A percentile compares a stretch with the other conserved stretches of the same genome.
Conservation (phyloP, 73 alveolate species). For the Paramecium sonneborni region DNA sequence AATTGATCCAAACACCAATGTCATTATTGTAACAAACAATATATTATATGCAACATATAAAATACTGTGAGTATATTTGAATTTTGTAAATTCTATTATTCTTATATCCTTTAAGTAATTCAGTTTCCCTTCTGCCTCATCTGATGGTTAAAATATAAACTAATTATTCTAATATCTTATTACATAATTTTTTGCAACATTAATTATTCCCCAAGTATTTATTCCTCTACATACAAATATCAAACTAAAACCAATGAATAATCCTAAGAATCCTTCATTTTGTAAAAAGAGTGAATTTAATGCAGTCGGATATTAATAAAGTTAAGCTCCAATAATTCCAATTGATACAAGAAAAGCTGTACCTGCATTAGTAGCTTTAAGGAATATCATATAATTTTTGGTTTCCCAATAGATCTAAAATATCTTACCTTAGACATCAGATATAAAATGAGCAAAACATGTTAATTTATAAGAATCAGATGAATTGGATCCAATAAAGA, state of each 20-base stretch:
- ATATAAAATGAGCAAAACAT: constrained; percentile 26
- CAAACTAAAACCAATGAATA: neutral
- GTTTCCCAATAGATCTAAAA: constrained; percentile 48
- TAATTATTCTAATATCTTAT: neutral
- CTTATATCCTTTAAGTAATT: constrained; percentile 39
- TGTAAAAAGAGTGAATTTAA: neutral
- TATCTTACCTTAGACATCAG: neutral
- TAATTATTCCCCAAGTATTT: constrained; percentile 29
- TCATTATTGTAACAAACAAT: neutral
- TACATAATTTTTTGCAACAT: constrained; percentile 41
- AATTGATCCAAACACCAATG: neutral
- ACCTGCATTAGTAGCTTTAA: constrained; percentile 44
- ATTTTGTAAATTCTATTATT: constrained; percentile 17
- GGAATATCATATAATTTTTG: constrained; percentile 29
- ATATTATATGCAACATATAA: neutral
- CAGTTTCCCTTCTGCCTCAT: constrained; percentile 1
- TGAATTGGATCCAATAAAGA: neutral
- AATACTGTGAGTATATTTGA: constrained; percentile 31
- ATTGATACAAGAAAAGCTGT: neutral
- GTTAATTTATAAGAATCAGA: constrained; percentile 40
- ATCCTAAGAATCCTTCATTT: constrained; percentile 21
- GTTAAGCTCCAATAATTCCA: constrained; percentile 1
- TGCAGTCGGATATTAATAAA: neutral
- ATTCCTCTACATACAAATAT: constrained; percentile 11
- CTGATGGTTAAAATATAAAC: neutral